Evolutionary conservation across 306 rosid genomes (phyloP).

Genomic region (Citrullus mucosospermus): DNA sequence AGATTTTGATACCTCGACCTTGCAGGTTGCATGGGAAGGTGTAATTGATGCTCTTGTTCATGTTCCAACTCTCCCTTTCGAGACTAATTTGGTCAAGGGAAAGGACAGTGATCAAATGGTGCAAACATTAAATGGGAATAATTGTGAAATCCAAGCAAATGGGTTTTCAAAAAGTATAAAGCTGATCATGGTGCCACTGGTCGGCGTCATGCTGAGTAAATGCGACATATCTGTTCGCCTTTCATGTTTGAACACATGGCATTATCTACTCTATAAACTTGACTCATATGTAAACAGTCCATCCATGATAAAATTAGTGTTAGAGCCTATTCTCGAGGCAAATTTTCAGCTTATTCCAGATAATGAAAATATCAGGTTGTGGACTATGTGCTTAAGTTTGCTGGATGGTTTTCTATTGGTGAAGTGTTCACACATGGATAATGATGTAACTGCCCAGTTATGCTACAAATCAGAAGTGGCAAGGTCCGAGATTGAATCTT

Average conservation of each 20-base stretch:
- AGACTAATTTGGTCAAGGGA: slow-evolving; percentile 19
- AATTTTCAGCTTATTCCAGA: slow-evolving; percentile 49
- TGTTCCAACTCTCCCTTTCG: slow-evolving; percentile 18
- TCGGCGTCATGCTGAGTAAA: slow-evolving; percentile 50
- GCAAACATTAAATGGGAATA: slow-evolving; percentile 12
- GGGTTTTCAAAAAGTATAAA: slow-evolving; percentile 51
- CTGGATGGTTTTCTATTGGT: slow-evolving; percentile 42
- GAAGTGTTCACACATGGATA: slow-evolving; percentile 27
- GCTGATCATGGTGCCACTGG: slow-evolving; percentile 78
- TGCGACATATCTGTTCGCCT: slow-evolving; percentile 51
- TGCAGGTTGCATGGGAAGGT: slow-evolving; percentile 88
- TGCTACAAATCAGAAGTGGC: slow-evolving; percentile 13
- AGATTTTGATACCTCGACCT: not conserved
- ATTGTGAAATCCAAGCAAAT: slow-evolving; percentile 23
- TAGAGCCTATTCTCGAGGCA: slow-evolving; percentile 53
- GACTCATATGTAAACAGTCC: slow-evolving; percentile 44
- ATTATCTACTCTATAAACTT: slow-evolving; percentile 61
- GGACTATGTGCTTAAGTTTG: slow-evolving; percentile 50
- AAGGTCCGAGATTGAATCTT: slow-evolving; percentile 15
- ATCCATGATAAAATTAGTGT: slow-evolving; percentile 29
- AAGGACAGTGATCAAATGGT: slow-evolving; percentile 12
- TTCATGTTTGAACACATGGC: slow-evolving; percentile 78
- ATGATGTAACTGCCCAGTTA: slow-evolving; percentile 15
- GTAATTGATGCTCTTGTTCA: slow-evolving; percentile 67
- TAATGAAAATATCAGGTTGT: slow-evolving; percentile 38